These are phyloP conservation scores for Erodium moschatum DNA, from an alignment of 441 rosid genomes.

Conservation along the genomic window DNA sequence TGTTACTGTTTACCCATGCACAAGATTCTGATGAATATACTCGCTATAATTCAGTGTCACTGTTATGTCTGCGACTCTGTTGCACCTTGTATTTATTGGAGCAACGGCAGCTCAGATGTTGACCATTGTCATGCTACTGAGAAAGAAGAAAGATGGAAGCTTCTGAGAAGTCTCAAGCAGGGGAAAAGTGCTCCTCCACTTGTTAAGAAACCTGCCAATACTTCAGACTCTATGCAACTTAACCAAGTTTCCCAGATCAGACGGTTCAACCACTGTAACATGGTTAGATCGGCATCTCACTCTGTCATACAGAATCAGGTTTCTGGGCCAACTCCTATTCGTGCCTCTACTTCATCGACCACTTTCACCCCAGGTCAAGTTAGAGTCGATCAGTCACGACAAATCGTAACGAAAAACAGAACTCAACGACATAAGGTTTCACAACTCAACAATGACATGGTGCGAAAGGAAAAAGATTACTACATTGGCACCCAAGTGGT, in stretches of 20 bases:
- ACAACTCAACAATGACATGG: constrained; percentile 24
- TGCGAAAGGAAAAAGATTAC: constrained; percentile 29
- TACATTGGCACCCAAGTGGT: constrained; percentile 20
- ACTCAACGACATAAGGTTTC: constrained; percentile 16
- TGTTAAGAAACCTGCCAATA: constrained; percentile 20
- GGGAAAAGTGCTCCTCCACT: constrained; percentile 22
- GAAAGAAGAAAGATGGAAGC: constrained; percentile 53
- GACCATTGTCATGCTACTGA: constrained; percentile 88
- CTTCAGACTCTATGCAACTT: constrained; percentile 18
- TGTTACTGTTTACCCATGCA: background rate
- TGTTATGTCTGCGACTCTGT: constrained; percentile 75
- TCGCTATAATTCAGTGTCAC: constrained; percentile 55
- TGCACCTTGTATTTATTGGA: constrained; percentile 73
- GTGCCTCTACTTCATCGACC: constrained; percentile 37
- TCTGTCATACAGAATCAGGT: constrained; percentile 20
- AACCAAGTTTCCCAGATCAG: constrained; percentile 16
- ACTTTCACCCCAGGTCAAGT: constrained; percentile 23
- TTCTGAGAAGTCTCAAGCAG: constrained; percentile 34
- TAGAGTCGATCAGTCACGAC: constrained; percentile 18
- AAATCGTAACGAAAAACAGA: constrained; percentile 20
- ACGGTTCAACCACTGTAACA: constrained; percentile 1
- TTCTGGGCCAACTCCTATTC: constrained; percentile 19
- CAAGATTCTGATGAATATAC: constrained; percentile 9
- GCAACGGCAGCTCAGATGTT: constrained; percentile 28
- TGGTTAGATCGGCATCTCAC: constrained; percentile 16